Conservation (phyloP, 306 rosid genomes). For the Cucurbita maxima region DNA sequence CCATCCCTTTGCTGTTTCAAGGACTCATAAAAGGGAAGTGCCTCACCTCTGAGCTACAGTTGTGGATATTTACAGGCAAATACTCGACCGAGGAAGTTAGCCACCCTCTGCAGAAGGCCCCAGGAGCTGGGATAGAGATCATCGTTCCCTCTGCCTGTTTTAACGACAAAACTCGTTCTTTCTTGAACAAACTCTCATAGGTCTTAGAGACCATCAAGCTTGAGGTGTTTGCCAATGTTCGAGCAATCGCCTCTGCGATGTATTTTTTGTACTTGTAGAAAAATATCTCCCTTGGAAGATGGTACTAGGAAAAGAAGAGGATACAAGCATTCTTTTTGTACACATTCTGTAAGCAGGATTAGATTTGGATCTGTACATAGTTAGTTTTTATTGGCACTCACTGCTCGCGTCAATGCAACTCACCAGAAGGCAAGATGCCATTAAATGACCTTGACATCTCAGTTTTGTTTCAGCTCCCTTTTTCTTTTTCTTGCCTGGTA, state of each 20-base stretch:
- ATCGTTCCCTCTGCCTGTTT: not conserved
- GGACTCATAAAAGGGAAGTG: constrained; percentile 14
- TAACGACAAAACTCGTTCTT: not conserved
- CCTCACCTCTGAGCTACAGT: constrained; percentile 25
- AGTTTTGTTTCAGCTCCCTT: not conserved
- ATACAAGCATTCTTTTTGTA: not conserved
- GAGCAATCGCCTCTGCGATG: not conserved
- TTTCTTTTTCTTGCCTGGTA: not conserved
- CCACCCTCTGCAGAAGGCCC: not conserved
- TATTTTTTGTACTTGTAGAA: constrained; percentile 3
- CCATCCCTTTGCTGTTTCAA: constrained; percentile 6
- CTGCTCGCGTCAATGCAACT: not conserved
- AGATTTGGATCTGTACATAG: constrained; percentile 5
- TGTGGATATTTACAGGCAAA: constrained; percentile 4
- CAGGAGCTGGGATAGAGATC: not conserved
- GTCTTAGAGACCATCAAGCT: not conserved
- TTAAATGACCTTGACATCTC: not conserved
- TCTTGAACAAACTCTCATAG: not conserved
- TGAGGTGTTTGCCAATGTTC: not conserved
- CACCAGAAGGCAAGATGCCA: not conserved
- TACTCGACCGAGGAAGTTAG: not conserved
- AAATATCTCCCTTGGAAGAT: not conserved
- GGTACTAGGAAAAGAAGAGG: not conserved
- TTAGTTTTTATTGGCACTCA: not conserved
- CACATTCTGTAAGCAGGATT: not conserved